Evolutionary conservation across 345 rosid species (phyloP).

Genomic region (Pseudoturritis turrita): DNA sequence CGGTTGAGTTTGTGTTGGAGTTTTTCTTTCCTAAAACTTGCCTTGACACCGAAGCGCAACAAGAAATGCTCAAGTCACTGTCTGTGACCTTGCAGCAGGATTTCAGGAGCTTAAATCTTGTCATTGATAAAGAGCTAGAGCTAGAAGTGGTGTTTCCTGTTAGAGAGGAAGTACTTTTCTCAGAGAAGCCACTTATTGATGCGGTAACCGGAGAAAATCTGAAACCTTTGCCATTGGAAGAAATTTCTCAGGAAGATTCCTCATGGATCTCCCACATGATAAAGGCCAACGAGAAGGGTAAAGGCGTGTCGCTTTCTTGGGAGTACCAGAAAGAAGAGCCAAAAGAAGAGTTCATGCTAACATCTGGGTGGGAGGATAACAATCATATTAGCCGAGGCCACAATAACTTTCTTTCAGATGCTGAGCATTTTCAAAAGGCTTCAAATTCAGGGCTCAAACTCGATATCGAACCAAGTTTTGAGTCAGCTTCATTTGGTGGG

Average conservation of each 20-base stretch:
- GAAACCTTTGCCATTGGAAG: conserved; percentile 37
- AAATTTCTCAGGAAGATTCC: conserved; percentile 42
- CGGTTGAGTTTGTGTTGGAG: conserved; percentile 78
- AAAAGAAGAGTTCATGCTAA: conserved; percentile 59
- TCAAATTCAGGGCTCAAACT: conserved; percentile 32
- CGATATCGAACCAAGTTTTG: conserved; percentile 30
- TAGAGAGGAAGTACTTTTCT: conserved; percentile 31
- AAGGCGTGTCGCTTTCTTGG: conserved; percentile 59
- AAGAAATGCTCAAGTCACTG: conserved; percentile 44
- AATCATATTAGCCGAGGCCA: conserved; percentile 36
- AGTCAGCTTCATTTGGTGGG: conserved; percentile 35
- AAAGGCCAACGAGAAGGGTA: conserved; percentile 64
- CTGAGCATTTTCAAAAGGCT: conserved; percentile 37
- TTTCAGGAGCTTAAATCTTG: conserved; percentile 46
- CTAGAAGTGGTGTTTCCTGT: conserved; percentile 43
- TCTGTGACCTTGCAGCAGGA: conserved; percentile 46
- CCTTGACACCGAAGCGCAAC: conserved; percentile 44
- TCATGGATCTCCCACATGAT: conserved; percentile 62
- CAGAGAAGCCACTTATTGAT: conserved; percentile 19
- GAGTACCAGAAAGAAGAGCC: conserved; percentile 58
- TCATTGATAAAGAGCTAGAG: conserved; percentile 51
- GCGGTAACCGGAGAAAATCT: conserved; percentile 20
- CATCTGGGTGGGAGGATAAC: conserved; percentile 39
- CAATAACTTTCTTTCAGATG: conserved; percentile 38
- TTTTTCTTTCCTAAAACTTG: conserved; percentile 75